Evolutionary conservation across 1,284 basidiomycete species (phyloP).

Genomic region (Melampsora larici-populina): DNA sequence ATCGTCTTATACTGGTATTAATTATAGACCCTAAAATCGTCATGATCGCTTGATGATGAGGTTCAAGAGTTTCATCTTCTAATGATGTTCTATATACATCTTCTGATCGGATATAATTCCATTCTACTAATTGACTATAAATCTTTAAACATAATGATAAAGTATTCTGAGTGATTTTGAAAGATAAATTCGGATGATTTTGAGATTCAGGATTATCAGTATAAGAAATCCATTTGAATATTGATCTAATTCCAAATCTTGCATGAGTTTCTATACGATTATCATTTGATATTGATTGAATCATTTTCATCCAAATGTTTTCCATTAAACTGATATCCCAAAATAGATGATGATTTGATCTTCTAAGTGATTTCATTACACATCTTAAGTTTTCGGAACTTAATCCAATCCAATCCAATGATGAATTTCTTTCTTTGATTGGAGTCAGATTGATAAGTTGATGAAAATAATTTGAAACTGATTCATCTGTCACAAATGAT

Average conservation of each 20-base stretch:
- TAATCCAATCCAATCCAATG: background rate
- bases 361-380: constrained; percentile 16
- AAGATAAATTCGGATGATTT: background rate
- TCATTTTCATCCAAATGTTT: constrained; percentile 25
- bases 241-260: constrained; percentile 12
- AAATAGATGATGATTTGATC: constrained; percentile 8
- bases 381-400: constrained; percentile 18
- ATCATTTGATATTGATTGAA: constrained; percentile 24
- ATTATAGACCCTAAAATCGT: constrained; percentile 36
- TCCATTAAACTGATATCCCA: constrained; percentile 5
- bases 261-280: constrained; percentile 15
- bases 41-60: constrained; percentile 19
- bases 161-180: constrained; percentile 4
- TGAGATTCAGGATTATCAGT: background rate
- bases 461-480: constrained; percentile 24
- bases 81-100: background rate
- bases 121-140: constrained; percentile 35
- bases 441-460: constrained; percentile 9
- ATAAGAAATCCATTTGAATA: constrained; percentile 15
- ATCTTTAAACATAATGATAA: constrained; percentile 21
- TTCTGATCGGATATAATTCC: constrained; percentile 15
- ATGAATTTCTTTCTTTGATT: background rate
- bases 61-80: constrained; percentile 12
- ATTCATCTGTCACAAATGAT: constrained; percentile 15
- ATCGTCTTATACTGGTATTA: constrained; percentile 15